Conservation (phyloP, 169 alveolate genomes). For the Besnoitia besnoiti region DNA sequence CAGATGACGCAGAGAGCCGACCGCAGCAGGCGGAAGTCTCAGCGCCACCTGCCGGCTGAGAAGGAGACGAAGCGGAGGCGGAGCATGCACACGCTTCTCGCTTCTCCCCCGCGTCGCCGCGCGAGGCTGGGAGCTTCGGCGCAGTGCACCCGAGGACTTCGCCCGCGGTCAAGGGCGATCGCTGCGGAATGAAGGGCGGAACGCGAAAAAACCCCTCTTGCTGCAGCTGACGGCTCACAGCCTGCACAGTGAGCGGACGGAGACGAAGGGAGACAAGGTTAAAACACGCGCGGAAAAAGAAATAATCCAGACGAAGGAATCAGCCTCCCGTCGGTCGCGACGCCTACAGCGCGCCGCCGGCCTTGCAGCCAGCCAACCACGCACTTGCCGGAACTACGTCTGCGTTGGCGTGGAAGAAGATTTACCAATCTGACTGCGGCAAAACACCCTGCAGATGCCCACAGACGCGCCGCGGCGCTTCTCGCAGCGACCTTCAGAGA, state of each 20-base stretch:
- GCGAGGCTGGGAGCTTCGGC: conserved; percentile 67
- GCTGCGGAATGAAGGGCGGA: conserved; percentile 88
- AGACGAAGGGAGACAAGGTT: neutral
- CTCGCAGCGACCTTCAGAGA: too few species aligned
- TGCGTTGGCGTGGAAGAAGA: too few species aligned
- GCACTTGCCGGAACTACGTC: too few species aligned
- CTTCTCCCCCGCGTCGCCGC: too few species aligned
- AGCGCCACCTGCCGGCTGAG: neutral
- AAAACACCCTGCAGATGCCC: too few species aligned
- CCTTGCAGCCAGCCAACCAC: too few species aligned
- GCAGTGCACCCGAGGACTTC: conserved; percentile 95
- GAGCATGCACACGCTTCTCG: neutral
- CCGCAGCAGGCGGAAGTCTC: neutral
- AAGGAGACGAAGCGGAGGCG: neutral
- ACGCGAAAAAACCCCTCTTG: conserved; percentile 36
- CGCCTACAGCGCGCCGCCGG: too few species aligned
- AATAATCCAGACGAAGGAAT: too few species aligned
- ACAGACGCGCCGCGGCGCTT: too few species aligned
- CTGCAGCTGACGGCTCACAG: conserved; percentile 24
- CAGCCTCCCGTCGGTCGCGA: too few species aligned
- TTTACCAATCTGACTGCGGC: too few species aligned
- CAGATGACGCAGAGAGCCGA: neutral
- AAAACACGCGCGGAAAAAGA: too few species aligned
- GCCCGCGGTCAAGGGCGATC: conserved; percentile 96
- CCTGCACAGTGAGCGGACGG: neutral